These are phyloP conservation scores for Verticillium nonalfalfae DNA, from an alignment of 2,329 filamentous ascomycete genomes.

Conservation along the genomic window DNA sequence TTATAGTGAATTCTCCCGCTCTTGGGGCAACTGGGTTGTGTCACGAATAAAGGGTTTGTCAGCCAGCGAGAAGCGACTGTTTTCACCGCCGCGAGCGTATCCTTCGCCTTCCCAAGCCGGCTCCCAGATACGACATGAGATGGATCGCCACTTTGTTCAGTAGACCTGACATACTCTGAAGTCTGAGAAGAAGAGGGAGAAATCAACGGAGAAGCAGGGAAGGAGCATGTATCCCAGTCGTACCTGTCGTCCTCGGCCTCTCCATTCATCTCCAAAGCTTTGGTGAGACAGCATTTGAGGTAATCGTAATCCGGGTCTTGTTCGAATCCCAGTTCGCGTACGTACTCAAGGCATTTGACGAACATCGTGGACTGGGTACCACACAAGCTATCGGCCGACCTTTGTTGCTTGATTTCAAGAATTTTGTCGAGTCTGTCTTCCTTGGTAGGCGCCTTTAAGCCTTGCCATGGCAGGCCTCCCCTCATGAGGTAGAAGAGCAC, in stretches of 20 bases:
- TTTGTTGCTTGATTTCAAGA: conserved; percentile 99
- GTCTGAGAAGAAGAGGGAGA: too few relatives aligned
- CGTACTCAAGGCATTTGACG: conserved; percentile 94
- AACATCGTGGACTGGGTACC: conserved; percentile 96
- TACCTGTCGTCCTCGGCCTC: conserved; percentile 97
- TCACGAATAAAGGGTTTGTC: too few relatives aligned
- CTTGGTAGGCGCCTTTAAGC: conserved; percentile 66
- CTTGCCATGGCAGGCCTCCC: conserved; percentile 67
- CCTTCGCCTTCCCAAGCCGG: too few relatives aligned
- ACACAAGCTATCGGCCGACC: conserved; percentile 91
- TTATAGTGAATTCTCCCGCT: too few relatives aligned
- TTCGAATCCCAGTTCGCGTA: conserved; percentile 95
- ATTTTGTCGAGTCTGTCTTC: conserved; percentile 99
- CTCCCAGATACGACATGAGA: too few relatives aligned
- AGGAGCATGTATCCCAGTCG: conserved; percentile 58
- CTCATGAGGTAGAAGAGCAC: conserved; percentile 71
- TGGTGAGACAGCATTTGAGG: conserved; percentile 90
- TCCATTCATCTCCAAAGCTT: conserved; percentile 88
- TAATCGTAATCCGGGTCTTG: conserved; percentile 99
- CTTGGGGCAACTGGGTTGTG: too few relatives aligned
- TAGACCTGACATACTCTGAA: too few relatives aligned
- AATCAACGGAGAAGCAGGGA: too few relatives aligned
- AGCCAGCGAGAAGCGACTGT: too few relatives aligned
- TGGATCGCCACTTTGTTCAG: too few relatives aligned
- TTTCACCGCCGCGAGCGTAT: too few relatives aligned